Evolutionary conservation across 164 flowering plant genomes (phyloP).

Genomic region (Vitis amurensis): DNA sequence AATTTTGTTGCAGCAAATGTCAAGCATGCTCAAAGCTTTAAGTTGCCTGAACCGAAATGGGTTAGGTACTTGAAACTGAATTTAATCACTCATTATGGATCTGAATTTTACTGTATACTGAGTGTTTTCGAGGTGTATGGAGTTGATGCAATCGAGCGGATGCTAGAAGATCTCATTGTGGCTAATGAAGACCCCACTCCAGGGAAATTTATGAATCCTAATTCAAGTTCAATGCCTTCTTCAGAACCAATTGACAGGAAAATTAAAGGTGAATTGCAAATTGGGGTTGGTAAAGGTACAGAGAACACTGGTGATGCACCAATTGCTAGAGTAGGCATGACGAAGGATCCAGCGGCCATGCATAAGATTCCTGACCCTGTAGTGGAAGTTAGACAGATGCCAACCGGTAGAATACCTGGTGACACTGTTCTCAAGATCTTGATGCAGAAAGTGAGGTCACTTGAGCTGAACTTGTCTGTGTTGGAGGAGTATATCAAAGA

Average conservation of each 20-base stretch:
- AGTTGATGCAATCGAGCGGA: conserved; percentile 72
- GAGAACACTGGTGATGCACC: conserved; percentile 32
- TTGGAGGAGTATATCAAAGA: conserved; percentile 74
- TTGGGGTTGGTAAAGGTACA: conserved; percentile 22
- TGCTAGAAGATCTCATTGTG: conserved; percentile 82
- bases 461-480: conserved; percentile 66
- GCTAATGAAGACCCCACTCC: conserved; percentile 37
- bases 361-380: conserved; percentile 47
- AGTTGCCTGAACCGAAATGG: conserved; percentile 80
- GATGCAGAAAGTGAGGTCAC: conserved; percentile 75
- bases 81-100: conserved; percentile 75
- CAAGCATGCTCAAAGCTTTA: conserved; percentile 68
- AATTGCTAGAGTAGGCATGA: conserved; percentile 20
- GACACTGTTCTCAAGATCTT: conserved; percentile 77
- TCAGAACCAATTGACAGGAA: conserved; percentile 18
- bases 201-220: conserved; percentile 26
- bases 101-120: conserved; percentile 80
- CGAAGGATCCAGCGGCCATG: conserved; percentile 28
- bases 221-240: conserved; percentile 30
- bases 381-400: conserved; percentile 46
- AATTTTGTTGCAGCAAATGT: conserved; percentile 68
- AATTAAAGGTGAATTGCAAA: conserved; percentile 19
- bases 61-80: conserved; percentile 69
- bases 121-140: conserved; percentile 78
- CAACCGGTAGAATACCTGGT: conserved; percentile 61